Percentiles rank a stretch among this genome's conserved stretches.
These are phyloP conservation scores for Apiospora marii DNA, from an alignment of 2,329 filamentous ascomycete genomes.

Conservation along the genomic window DNA sequence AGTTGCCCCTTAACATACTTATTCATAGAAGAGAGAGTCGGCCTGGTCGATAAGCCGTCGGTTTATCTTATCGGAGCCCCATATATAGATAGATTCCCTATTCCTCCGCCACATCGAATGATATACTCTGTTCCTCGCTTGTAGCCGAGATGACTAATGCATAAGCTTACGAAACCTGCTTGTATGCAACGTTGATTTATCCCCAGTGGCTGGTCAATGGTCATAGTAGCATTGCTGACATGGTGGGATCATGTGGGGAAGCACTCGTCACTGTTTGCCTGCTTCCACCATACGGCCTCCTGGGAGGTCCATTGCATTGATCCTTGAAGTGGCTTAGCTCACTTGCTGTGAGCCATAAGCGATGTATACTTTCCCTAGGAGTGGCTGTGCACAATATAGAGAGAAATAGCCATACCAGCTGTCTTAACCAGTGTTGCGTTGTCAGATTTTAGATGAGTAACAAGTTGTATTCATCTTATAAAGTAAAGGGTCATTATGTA, in stretches of 20 bases:
- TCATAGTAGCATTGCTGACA: background rate
- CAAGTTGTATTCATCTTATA: background rate
- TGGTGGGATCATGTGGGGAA: slow-evolving; percentile 2
- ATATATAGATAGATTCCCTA: background rate
- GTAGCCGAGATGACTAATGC: background rate
- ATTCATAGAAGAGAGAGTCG: too few species aligned
- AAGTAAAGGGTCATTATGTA: background rate
- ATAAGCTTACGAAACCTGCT: background rate
- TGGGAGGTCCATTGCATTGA: background rate
- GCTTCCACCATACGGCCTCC: background rate
- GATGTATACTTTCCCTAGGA: background rate
- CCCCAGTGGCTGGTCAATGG: background rate
- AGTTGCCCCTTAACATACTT: background rate
- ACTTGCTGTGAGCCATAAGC: background rate
- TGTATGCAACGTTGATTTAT: background rate
- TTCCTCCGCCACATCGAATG: too few species aligned
- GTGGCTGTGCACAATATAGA: background rate
- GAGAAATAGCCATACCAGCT: fast-evolving
- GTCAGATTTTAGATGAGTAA: background rate
- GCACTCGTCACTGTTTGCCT: background rate
- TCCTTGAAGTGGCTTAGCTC: background rate
- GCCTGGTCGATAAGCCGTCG: background rate
- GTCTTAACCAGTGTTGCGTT: background rate
- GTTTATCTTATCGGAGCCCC: background rate
- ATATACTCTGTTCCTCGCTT: background rate